These are phyloP conservation scores for Meyerozyma sp. DNA, from an alignment of 1,139 yeast species.

Conservation along the genomic window DNA sequence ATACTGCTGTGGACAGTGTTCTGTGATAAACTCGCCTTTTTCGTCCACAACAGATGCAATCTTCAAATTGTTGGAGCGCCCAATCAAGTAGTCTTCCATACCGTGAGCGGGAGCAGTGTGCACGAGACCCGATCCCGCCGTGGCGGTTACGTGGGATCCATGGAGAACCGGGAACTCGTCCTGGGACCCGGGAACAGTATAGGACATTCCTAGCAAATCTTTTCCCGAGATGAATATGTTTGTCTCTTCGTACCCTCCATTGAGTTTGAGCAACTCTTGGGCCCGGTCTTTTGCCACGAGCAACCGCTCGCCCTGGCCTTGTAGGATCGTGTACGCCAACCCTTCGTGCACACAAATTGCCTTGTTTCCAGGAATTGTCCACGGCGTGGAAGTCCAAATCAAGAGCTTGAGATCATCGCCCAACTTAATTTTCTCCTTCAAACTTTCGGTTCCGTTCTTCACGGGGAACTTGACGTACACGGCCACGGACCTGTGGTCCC, in stretches of 20 bases:
- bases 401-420: constrained; percentile 22
- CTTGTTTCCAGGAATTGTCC: constrained; percentile 88
- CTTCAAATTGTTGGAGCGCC: constrained; percentile 49
- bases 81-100: constrained; percentile 80
- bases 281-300: constrained; percentile 48
- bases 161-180: constrained; percentile 55
- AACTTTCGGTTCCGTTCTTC: constrained; percentile 3
- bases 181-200: constrained; percentile 53
- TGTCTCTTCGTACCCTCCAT: constrained; percentile 8
- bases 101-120: constrained; percentile 99
- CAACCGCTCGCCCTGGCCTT: constrained; percentile 37
- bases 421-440: constrained; percentile 5
- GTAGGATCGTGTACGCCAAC: constrained; percentile 51
- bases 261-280: constrained; percentile 17
- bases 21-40: constrained; percentile 57
- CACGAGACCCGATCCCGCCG: constrained; percentile 91
- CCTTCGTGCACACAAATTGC: constrained; percentile 72
- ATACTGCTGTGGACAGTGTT: constrained; percentile 36
- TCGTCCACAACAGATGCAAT: constrained; percentile 77
- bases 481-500: constrained; percentile 65
- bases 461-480: constrained; percentile 68
- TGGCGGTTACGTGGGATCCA: constrained; percentile 76
- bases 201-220: constrained; percentile 37
- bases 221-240: constrained; percentile 34
- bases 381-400: constrained; percentile 98